A percentile compares a stretch with the other conserved stretches of the same genome.
phyloP scores from a whole-genome alignment of 352 stramenopile species.

The Pythium diclinum region DNA sequence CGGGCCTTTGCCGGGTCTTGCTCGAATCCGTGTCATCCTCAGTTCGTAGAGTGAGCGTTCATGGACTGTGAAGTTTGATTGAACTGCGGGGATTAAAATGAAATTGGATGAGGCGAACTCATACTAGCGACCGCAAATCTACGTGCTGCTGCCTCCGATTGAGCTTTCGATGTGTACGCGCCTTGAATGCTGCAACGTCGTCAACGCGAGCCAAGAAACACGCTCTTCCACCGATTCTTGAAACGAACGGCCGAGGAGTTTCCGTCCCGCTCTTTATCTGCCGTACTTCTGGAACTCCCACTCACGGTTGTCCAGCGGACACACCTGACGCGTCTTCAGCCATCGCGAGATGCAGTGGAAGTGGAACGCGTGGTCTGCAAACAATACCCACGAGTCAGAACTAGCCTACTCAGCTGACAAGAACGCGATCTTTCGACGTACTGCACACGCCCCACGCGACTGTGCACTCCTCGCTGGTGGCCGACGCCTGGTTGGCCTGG shows the following conservation, averaged over 20 bases:
- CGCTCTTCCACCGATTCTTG: not conserved
- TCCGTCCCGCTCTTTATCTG: constrained; percentile 40
- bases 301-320: constrained; percentile 99
- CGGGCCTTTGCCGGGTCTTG: too few relatives aligned
- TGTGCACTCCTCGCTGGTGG: constrained; percentile 86
- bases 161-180: not conserved
- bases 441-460: constrained; percentile 86
- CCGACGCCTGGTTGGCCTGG: constrained; percentile 91
- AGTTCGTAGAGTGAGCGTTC: too few relatives aligned
- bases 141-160: not conserved
- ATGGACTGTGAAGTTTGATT: too few relatives aligned
- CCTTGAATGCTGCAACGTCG: not conserved
- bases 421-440: constrained; percentile 43
- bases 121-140: not conserved
- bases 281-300: constrained; percentile 99
- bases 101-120: not conserved
- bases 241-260: not conserved
- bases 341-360: constrained; percentile 99
- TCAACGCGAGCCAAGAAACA: not conserved
- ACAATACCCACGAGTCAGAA: constrained; percentile 70
- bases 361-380: constrained; percentile 98
- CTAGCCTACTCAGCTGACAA: not conserved
- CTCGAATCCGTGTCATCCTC: too few relatives aligned
- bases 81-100: not conserved
- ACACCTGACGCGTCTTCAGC: constrained; percentile 98